A percentile compares a stretch with the other conserved stretches of the same genome.
Evolutionary conservation across 1,139 yeast species (phyloP).

Genomic region (Taphrina wiesneri): DNA sequence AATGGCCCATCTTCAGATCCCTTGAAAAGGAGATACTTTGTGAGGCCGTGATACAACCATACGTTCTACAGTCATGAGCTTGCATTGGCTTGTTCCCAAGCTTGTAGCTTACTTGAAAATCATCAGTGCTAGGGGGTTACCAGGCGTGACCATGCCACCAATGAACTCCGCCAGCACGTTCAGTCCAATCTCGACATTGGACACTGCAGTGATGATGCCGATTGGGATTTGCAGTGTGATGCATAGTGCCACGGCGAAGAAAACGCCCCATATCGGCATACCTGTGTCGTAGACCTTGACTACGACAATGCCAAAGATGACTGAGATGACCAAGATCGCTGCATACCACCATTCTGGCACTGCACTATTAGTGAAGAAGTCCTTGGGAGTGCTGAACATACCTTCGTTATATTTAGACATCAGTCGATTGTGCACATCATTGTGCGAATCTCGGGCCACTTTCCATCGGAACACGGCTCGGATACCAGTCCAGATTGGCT

Average conservation of each 20-base stretch:
- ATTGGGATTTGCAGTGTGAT: slow-evolving; percentile 36
- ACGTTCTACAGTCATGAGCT: slow-evolving; percentile 36
- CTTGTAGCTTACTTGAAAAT: slow-evolving; percentile 50
- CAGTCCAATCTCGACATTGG: slow-evolving; percentile 52
- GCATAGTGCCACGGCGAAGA: slow-evolving; percentile 54
- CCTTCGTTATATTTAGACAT: slow-evolving; percentile 58
- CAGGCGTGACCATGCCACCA: slow-evolving; percentile 64
- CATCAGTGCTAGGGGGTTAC: slow-evolving; percentile 62
- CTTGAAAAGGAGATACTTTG: slow-evolving; percentile 60
- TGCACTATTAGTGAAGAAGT: not conserved
- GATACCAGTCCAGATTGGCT: slow-evolving; percentile 37
- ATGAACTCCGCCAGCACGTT: slow-evolving; percentile 65
- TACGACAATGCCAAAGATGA: slow-evolving; percentile 54
- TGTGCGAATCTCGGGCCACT: slow-evolving; percentile 38
- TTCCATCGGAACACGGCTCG: not conserved
- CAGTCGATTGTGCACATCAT: slow-evolving; percentile 64
- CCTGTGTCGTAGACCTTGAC: slow-evolving; percentile 52
- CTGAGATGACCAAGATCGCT: slow-evolving; percentile 52
- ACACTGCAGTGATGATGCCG: slow-evolving; percentile 36
- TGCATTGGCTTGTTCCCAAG: slow-evolving; percentile 43
- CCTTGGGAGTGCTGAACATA: not conserved
- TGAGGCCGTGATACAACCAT: slow-evolving; percentile 59
- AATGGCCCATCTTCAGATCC: slow-evolving; percentile 66
- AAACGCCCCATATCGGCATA: slow-evolving; percentile 41
- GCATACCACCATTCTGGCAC: slow-evolving; percentile 71